Evolutionary conservation across 1,284 basidiomycete species (phyloP), one percentile per base, ranked within the genome.

Genomic region (Microbotryomycetes sp.): DNA sequence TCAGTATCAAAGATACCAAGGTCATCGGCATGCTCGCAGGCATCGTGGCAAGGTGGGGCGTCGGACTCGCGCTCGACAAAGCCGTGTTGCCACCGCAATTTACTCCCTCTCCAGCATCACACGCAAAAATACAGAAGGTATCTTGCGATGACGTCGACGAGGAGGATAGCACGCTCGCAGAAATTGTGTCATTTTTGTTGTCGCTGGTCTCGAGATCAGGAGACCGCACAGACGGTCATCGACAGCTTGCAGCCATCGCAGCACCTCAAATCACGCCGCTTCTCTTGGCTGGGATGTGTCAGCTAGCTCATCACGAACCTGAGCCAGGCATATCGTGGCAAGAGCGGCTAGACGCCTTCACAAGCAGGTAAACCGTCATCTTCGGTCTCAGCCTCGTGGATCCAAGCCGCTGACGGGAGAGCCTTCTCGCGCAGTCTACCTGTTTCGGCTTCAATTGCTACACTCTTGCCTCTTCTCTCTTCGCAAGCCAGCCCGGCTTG

Each of bases 1-100:
- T 69, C 31, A 64, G 70, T 24, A 30, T 59, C 16, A 50, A 53
- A 28, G 67, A 71, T 35, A 52, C 28, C 29, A 69, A 69, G 23
- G 50, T 58, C 7, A 45, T 71, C 29, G 45, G 49, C 2, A 56
- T 60, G 47, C 61, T 70, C 18, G 59, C 56, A 2, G 65, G 59
- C 15, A 35, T 71, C 49, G 54, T 68, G 18, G 62, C 56, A 21
- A 46, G 66, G 21, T 71, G 70, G 70, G 65, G 60, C 2, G n/a
- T 71, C 21, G 60, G 49, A 1, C 4, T 28, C 1, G 24, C 48
- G 11, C 24, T 62, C 9, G 53, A 45, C 6, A 48, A 51, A 18
- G 60, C 52, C 15, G 54, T 61, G 2, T 47, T 65, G 23, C 64
- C 61, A 18, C n/a, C 46, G 11, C 45, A 41, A 21, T 28, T 54